Conservation (phyloP, 1,139 yeast species). For the Fermentozyma sake region DNA sequence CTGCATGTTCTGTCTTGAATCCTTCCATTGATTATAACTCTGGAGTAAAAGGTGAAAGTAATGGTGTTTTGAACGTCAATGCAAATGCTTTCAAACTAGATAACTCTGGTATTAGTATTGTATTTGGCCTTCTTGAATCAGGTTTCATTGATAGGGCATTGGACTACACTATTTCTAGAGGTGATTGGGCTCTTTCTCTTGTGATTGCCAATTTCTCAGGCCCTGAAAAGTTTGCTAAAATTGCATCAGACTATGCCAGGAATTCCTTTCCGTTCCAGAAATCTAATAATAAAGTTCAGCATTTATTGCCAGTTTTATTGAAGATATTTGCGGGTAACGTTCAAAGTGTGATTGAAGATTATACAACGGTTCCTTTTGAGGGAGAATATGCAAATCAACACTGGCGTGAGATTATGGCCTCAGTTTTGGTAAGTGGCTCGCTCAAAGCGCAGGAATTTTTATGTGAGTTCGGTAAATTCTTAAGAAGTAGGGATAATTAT, state of each 20-base stretch:
- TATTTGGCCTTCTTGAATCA: slow-evolving; percentile 41
- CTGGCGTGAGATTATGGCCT: slow-evolving; percentile 50
- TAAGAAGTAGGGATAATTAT: slow-evolving; percentile 27
- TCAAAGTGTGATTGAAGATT: slow-evolving; percentile 47
- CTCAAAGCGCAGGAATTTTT: slow-evolving; percentile 39
- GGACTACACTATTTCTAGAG: slow-evolving; percentile 53
- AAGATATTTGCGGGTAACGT: slow-evolving; percentile 65
- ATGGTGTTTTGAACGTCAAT: slow-evolving; percentile 7
- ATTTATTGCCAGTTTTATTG: slow-evolving; percentile 58
- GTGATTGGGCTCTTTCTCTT: slow-evolving; percentile 77
- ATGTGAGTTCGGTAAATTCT: slow-evolving; percentile 49
- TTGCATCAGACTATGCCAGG: slow-evolving; percentile 46
- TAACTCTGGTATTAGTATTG: slow-evolving; percentile 29
- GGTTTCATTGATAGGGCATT: slow-evolving; percentile 72
- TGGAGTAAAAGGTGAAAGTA: slow-evolving; percentile 4
- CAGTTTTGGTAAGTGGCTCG: slow-evolving; percentile 39
- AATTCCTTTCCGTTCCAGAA: slow-evolving; percentile 34
- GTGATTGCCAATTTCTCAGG: slow-evolving; percentile 66
- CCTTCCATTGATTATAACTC: slow-evolving; percentile 28
- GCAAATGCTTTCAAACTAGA: slow-evolving; percentile 34
- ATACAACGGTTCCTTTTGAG: slow-evolving; percentile 36
- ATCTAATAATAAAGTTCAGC: slow-evolving; percentile 40
- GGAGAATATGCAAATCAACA: slow-evolving; percentile 47
- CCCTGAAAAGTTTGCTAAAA: slow-evolving; percentile 54
- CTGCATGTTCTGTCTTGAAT: slow-evolving; percentile 28